Evolutionary conservation across 805 yeast species (phyloP).

Genomic region (Candida tammaniensis): DNA sequence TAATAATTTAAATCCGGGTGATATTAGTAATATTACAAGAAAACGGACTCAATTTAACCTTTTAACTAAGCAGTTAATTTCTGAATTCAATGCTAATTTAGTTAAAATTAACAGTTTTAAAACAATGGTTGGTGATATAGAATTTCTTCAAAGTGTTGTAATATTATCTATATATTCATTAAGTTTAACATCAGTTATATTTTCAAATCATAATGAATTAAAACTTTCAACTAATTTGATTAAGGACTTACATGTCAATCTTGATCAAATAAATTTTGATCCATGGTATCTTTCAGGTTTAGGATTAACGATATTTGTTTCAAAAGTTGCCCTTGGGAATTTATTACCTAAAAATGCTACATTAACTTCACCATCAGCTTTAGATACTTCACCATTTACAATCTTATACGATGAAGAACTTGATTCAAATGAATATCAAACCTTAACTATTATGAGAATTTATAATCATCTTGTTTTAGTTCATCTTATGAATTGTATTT

Average conservation of each 20-base stretch:
- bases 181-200: constrained; percentile 48
- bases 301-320: constrained; percentile 61
- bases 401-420: constrained; percentile 30
- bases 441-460: constrained; percentile 56
- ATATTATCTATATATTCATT: constrained; percentile 63
- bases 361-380: background rate
- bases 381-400: constrained; percentile 20
- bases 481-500: constrained; percentile 63
- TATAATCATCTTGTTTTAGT: constrained; percentile 72
- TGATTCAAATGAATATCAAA: constrained; percentile 45
- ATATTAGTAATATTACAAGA: constrained; percentile 18
- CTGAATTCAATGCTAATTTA: constrained; percentile 47
- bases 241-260: constrained; percentile 9
- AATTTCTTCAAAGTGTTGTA: constrained; percentile 67
- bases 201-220: constrained; percentile 8
- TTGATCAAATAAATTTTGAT: constrained; percentile 51
- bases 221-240: background rate
- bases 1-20: constrained; percentile 24
- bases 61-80: constrained; percentile 45
- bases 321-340: constrained; percentile 47
- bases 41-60: constrained; percentile 36
- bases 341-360: constrained; percentile 19
- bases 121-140: constrained; percentile 37
- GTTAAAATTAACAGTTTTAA: constrained; percentile 25
- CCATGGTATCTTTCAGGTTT: constrained; percentile 68